phyloP scores from a whole-genome alignment of 179 eudicot genomes.

The Vitellaria paradoxa region DNA sequence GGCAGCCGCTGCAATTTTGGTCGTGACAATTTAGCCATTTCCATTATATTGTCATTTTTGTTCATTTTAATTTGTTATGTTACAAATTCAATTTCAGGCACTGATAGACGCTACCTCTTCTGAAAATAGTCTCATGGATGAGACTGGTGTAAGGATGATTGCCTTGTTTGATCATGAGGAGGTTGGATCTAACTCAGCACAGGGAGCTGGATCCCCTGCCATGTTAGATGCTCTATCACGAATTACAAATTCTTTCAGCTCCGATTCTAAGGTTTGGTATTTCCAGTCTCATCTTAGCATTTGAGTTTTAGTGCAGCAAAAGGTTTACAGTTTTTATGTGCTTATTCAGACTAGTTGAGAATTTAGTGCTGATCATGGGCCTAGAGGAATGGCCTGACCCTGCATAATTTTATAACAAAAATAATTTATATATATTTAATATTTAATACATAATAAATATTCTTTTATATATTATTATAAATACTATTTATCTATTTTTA shows the following conservation, averaged over 20 bases:
- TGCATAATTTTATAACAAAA: too few species aligned
- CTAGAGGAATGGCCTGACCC: too few species aligned
- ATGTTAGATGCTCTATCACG: constrained; percentile 88
- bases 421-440: too few species aligned
- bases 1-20: neutral
- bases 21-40: neutral
- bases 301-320: neutral
- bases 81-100: constrained; percentile 51
- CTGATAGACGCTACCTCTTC: constrained; percentile 76
- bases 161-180: constrained; percentile 98
- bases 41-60: too few species aligned
- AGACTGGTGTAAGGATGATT: constrained; percentile 90
- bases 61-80: neutral
- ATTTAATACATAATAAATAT: too few species aligned
- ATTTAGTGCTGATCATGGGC: too few species aligned
- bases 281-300: constrained; percentile 1
- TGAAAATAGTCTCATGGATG: constrained; percentile 74
- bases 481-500: too few species aligned
- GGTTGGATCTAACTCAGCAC: constrained; percentile 94
- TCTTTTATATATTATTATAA: too few species aligned
- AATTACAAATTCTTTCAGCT: constrained; percentile 61
- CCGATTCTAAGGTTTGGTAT: constrained; percentile 51
- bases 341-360: neutral
- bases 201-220: constrained; percentile 99
- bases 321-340: neutral